Base-by-base conservation (phyloP, 202 grass and related monocot species). In the Setaria viridis region DNA sequence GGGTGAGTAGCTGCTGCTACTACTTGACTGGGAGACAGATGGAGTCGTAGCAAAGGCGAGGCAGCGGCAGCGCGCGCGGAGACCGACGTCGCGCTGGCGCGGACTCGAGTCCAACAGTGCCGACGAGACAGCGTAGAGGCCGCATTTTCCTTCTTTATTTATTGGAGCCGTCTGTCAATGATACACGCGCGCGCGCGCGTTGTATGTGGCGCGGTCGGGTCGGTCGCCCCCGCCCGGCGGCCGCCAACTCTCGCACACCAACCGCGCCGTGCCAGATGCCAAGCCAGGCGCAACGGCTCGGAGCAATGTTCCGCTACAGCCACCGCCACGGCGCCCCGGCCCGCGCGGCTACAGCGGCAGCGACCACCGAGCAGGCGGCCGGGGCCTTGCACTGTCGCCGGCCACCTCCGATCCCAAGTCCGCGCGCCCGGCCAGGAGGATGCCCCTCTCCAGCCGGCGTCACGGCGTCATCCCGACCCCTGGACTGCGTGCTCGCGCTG, bases 91-190 rank as follows among this genome's bases (percentile, higher is more conserved):
- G 50, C 49, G 62, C 41, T 41, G 60, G 62, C 62, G 32, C 42
- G 59, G 74, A 87, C 80, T 80, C 72, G 65, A 78, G 85, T 85
- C 72, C 82, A 79, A 67, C 86, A 74, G 80, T 71, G 50, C 80
- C 39, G 67, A 37, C 65, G 17, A 63, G 32, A 35, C 14, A 19
- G 33, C 30, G 17, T 20, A 7, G 20, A 9, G 2, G 20, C 6
- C 35, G 16, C 14, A 9, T 15, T 41, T 19, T 56, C 11, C 4
- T 56, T 56, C 16, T 9, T 62, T 67, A 76, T 75, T 62, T 53
- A 15, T 63, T 15, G 9, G 10, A 16, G 46, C 14, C 57, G 59
- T 80, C 67, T 56, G 66, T 83, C 67, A 89, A 89, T 83, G 82
- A 86, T 88, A 62, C 65, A 20, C 86, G 57, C 86, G 13, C 86